These are phyloP conservation scores for Sugiyamaella xylanicola DNA, from an alignment of 1,139 yeast genomes.

Conservation along the genomic window DNA sequence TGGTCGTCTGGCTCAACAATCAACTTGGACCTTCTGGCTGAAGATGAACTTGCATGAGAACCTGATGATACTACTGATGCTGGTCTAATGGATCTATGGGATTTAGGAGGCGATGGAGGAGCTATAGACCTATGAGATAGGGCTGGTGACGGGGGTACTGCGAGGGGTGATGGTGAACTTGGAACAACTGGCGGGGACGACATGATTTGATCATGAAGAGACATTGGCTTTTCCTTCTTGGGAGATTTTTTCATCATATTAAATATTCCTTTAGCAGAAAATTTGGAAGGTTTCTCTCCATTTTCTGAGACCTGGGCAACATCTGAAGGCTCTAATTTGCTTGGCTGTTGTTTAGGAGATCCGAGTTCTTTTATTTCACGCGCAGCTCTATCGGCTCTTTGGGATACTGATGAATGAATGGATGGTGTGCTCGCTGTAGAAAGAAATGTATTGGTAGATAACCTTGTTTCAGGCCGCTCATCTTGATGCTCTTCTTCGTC, in stretches of 20 bases:
- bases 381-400: slow-evolving; percentile 7
- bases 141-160: neutral
- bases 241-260: slow-evolving; percentile 23
- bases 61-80: neutral
- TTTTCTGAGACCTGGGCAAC: neutral
- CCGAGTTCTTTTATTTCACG: slow-evolving; percentile 6
- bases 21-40: neutral
- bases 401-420: slow-evolving; percentile 11
- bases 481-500: slow-evolving; percentile 1
- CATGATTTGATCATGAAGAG: slow-evolving; percentile 15
- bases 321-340: neutral
- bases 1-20: neutral
- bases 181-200: slow-evolving; percentile 4
- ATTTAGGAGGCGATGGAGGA: neutral
- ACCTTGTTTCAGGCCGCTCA: slow-evolving; percentile 13
- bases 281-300: slow-evolving; percentile 25
- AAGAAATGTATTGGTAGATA: slow-evolving; percentile 14
- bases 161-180: neutral
- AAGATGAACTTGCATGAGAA: neutral
- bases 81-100: neutral
- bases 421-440: slow-evolving; percentile 10
- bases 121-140: slow-evolving; percentile 1
- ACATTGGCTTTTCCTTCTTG: slow-evolving; percentile 8
- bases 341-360: neutral
- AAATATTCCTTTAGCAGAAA: slow-evolving; percentile 32